These are phyloP conservation scores for Dispira parvispora DNA, from an alignment of 192 early-diverging fungal species.

Conservation along the genomic window DNA sequence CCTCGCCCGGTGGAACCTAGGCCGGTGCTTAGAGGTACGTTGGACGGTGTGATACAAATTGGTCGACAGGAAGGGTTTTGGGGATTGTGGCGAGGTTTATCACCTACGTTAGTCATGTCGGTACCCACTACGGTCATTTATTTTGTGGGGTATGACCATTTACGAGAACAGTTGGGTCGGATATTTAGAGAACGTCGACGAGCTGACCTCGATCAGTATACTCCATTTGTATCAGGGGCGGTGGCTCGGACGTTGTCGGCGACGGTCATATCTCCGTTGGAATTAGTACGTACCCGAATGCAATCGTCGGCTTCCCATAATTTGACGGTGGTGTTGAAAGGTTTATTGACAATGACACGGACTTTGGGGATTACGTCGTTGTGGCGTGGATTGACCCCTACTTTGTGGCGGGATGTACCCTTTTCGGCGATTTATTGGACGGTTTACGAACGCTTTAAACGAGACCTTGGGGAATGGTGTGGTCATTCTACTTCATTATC, in stretches of 20 bases:
- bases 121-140: conserved; percentile 84
- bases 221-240: conserved; percentile 59
- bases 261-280: conserved; percentile 70
- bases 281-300: conserved; percentile 82
- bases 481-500: no score
- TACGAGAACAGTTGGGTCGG: conserved; percentile 37
- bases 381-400: conserved; percentile 77
- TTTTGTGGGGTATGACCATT: conserved; percentile 85
- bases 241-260: conserved; percentile 63
- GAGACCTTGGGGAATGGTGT: no score
- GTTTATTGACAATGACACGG: conserved; percentile 42
- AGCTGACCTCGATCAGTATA: conserved; percentile 28
- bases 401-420: conserved; percentile 88
- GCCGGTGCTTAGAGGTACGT: conserved; percentile 15
- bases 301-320: conserved; percentile 51
- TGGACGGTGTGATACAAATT: conserved; percentile 64
- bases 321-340: conserved; percentile 37
- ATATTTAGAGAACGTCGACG: conserved; percentile 11
- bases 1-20: background rate
- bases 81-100: conserved; percentile 77
- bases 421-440: conserved; percentile 95
- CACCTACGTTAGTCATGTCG: conserved; percentile 76
- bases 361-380: conserved; percentile 40
- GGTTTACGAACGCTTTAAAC: conserved; percentile 43
- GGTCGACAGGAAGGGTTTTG: conserved; percentile 55